phyloP scores from a whole-genome alignment of 345 rosid species.

The Moricandia moricandioides region DNA sequence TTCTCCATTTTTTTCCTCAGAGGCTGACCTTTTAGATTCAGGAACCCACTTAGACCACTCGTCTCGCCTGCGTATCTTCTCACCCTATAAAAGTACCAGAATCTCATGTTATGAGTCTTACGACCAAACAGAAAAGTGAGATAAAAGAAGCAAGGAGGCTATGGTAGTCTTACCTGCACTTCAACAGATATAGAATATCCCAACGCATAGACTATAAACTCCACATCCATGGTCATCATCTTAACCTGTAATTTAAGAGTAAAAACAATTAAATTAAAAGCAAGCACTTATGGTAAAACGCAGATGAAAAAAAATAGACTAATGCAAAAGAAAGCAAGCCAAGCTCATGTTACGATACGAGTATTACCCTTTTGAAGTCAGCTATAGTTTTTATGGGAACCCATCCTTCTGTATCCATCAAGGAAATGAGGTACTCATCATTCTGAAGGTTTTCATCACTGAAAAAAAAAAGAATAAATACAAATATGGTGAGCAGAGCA shows the following conservation, averaged over 20 bases:
- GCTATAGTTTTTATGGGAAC: constrained; percentile 71
- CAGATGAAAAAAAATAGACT: neutral
- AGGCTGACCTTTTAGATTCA: constrained; percentile 39
- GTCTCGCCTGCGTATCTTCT: constrained; percentile 67
- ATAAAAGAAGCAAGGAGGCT: constrained; percentile 14
- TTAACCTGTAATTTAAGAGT: constrained; percentile 60
- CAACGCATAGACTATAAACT: constrained; percentile 70
- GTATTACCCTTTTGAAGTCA: constrained; percentile 77
- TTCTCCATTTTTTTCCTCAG: constrained; percentile 41
- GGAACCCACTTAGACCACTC: constrained; percentile 82
- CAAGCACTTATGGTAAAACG: neutral
- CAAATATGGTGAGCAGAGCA: neutral
- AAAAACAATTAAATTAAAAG: neutral
- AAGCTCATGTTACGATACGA: constrained; percentile 1
- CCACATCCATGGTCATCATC: constrained; percentile 72
- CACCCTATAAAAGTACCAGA: constrained; percentile 50
- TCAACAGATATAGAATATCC: constrained; percentile 65
- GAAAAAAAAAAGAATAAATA: constrained; percentile 39
- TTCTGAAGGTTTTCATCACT: constrained; percentile 83
- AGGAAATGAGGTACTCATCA: constrained; percentile 63
- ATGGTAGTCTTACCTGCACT: constrained; percentile 64
- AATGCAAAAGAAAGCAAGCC: constrained; percentile 18
- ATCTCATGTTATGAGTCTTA: no score
- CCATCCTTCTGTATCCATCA: constrained; percentile 97
- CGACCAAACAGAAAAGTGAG: neutral